Percentiles rank a stretch among this genome's conserved stretches.
phyloP scores from a whole-genome alignment of 139 green algal species.

The Pycnococcus provasolii region DNA sequence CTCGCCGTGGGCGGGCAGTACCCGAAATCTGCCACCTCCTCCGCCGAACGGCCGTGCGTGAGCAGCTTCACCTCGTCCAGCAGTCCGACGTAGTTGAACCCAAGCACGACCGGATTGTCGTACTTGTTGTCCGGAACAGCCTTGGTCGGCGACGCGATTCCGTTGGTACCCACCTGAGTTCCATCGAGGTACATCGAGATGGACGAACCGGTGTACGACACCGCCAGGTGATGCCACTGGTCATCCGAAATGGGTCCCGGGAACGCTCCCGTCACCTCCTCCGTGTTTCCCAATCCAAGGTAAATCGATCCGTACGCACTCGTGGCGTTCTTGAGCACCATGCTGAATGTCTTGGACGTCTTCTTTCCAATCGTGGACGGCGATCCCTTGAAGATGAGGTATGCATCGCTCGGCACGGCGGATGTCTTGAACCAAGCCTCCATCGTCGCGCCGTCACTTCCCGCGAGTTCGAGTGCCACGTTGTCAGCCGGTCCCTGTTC shows the following conservation, averaged over 20 bases:
- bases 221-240: constrained; percentile 12
- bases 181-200: constrained; percentile 12
- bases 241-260: not conserved
- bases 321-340: too few species aligned
- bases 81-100: constrained; percentile 9
- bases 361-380: too few species aligned
- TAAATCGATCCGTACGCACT: too few species aligned
- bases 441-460: too few species aligned
- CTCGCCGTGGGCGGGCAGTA: constrained; percentile 20
- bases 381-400: too few species aligned
- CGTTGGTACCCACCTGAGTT: not conserved
- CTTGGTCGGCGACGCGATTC: not conserved
- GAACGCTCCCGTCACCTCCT: constrained; percentile 10
- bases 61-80: constrained; percentile 26
- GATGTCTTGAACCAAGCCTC: too few species aligned
- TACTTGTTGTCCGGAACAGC: constrained; percentile 4
- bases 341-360: too few species aligned
- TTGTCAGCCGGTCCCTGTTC: too few species aligned
- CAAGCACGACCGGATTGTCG: constrained; percentile 23
- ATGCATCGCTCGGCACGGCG: too few species aligned
- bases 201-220: constrained; percentile 10
- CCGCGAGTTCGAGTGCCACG: too few species aligned
- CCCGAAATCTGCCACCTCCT: constrained; percentile 11
- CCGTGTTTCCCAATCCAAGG: not conserved
- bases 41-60: not conserved